Base-by-base conservation (phyloP, 1,139 yeast genomes). In the Yamadazyma aaseri region DNA sequence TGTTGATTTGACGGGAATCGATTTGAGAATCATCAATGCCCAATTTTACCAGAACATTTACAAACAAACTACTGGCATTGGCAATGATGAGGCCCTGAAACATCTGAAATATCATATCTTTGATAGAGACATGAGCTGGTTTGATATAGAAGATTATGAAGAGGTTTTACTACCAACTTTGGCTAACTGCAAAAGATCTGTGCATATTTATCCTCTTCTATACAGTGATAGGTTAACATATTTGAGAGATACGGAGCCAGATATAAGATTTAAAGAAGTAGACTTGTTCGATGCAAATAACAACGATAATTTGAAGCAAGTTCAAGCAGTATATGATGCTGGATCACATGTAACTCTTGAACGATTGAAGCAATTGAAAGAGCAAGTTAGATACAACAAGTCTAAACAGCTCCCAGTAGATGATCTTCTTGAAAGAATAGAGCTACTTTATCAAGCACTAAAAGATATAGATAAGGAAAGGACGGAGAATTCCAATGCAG, bases 81-180 rank as follows among this genome's bases (percentile, higher is more conserved):
- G n/a, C n/a, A 22, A 18, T 10, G 9, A 20, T 6, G 41, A 42
- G 16, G 9, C 18, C 3, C 46, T 41, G 11, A 42, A 46, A 5
- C 40, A 44, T 14, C 47, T 58, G 7, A 50, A 42, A 5, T 56
- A 56, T 32, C 43, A 55, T 2, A 51, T 60, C 5, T 63, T 55
- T 36, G 73, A 66, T 36, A 45, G 56, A 26, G 71, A 68, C 36
- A 39, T 44, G 12, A 50, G 50, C 30, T 71, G 76, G 76, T 65
- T 63, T 42, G 76, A 71, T 44, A 42, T 58, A 7, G 59, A 59
- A 33, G 76, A 70, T 43, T 70, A 51, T 38, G 69, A 64, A 40
- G 75, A 70, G 34, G 66, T 65, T 0, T 64, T 59, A 31, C 40
- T 52, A 3, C 60, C 68, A 1, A 44, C 66, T 1, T 45, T 65